A percentile compares a stretch with the other conserved stretches of the same genome.
These are phyloP conservation scores for Geotrichum klebahnii DNA, from an alignment of 1,139 yeast genomes.

Conservation along the genomic window DNA sequence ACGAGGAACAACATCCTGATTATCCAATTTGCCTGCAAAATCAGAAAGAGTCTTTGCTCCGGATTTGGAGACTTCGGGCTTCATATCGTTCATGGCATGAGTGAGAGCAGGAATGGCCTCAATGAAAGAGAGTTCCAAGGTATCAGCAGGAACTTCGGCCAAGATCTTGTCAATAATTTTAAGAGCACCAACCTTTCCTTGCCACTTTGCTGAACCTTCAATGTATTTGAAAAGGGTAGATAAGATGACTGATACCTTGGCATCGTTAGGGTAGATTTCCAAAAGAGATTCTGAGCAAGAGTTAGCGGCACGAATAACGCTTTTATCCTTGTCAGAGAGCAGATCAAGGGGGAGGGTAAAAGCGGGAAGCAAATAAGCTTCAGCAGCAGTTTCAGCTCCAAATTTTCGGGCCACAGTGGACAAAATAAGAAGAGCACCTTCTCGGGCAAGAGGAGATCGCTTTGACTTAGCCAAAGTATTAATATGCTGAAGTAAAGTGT, in stretches of 20 bases:
- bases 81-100: conserved; percentile 88
- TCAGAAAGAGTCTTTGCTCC: conserved; percentile 67
- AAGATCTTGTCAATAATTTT: conserved; percentile 66
- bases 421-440: conserved; percentile 63
- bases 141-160: conserved; percentile 78
- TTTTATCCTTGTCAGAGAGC: conserved; percentile 79
- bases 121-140: conserved; percentile 75
- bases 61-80: conserved; percentile 88
- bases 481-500: conserved; percentile 62
- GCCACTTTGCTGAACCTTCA: conserved; percentile 88
- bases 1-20: conserved; percentile 85
- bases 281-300: conserved; percentile 56
- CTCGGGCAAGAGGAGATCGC: conserved; percentile 68
- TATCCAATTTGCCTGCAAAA: conserved; percentile 80
- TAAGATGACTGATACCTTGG: conserved; percentile 65
- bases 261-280: conserved; percentile 70
- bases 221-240: conserved; percentile 62
- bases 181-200: conserved; percentile 77
- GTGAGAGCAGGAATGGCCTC: conserved; percentile 79
- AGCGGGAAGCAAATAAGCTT: conserved; percentile 63
- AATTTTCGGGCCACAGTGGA: conserved; percentile 64
- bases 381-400: conserved; percentile 57
- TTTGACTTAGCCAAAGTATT: conserved; percentile 68
- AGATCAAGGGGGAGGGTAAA: conserved; percentile 56
- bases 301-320: conserved; percentile 74